Evolutionary conservation across 768 basidiomycete species (phyloP), one percentile per base, ranked within the genome.

Genomic region (Favolaschia claudopus): DNA sequence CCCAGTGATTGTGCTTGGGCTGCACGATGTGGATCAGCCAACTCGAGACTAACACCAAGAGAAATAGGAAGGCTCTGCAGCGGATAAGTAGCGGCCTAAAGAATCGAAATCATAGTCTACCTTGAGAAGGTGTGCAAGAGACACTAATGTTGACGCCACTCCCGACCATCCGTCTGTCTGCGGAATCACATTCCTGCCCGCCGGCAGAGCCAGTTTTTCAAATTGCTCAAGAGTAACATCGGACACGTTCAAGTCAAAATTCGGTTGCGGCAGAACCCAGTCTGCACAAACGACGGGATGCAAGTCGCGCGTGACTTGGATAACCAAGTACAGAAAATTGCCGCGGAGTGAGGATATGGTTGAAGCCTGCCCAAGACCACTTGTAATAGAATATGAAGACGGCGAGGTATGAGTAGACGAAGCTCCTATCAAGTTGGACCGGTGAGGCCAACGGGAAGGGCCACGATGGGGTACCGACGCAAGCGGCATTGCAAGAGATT

Each of bases 251-350:
- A 98, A 77, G 63, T 94, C 89, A 63, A 92, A 85, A 17, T 82
- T 84, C 7, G 83, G 76, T 47, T 88, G 83, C 0, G 95, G 94
- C 20, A 99, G 77, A 25, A 79, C 70, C 87, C 88, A 91, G n/a
- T 87, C 83, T 19, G 87, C 77, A 69, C 81, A 97, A 0, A 92
- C 81, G 37, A 99, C 95, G 0, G 97, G 93, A n/a, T 95, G 86
- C 27, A 90, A 75, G 73, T 99, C 97, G 56, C 88, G 84, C 7
- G 97, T 98, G 55, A 98, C 91, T 74, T 99, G 97, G 9, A 99
- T 86, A 31, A 91, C 84, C 44, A 91, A 77, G 67, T 93, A 89
- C 32, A 96, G 78, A 76, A 95, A 96, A 66, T 85, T 88, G n/a
- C 96, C 96, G 27, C 86, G 85, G 15, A 99, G 81, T 5, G 97